Evolutionary conservation across 1,139 yeast genomes (phyloP), one percentile per base, ranked within the genome.

Genomic region (Debaryomyces sp.): DNA sequence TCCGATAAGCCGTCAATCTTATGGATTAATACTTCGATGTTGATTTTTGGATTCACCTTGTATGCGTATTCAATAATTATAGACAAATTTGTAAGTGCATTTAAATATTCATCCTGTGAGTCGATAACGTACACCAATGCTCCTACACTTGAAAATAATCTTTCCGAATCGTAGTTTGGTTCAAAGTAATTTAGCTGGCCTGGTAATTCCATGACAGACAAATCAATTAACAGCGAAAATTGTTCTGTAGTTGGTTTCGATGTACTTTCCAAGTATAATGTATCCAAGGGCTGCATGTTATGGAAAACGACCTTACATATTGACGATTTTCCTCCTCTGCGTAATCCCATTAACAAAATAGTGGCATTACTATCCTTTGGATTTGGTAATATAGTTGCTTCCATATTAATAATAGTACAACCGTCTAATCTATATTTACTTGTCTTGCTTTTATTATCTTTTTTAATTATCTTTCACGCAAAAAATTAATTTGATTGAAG

Each of bases 271-370:
- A 94, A 73, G 61, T 92, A 94, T 41, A 92, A 67, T 0, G 98
- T 92, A 61, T 94, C 98, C 52, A 92, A 73, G 1, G 99, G 98
- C 62, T 90, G 97, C 96, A 95, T 90, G 63, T 90, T 89, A 64
- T 94, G 96, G 68, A 94, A 94, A 2, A 94, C 96, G 22, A 94
- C 98, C 66, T 92, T 91, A 61, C 97, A 87, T 32, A 92, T 91
- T 3, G 96, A 89, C 8, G 96, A 88, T 66, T 92, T 92, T 13
- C 98, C 98, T 2, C 81, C 79, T 54, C 81, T 62, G 45, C 97
- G 80, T 39, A 91, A 77, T 0, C 97, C 97, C 97, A 91, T 89
- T 51, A 91, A 71, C 38, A 90, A 75, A 37, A 87, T 84, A 41
- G 89, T 85, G 21, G 92, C 92, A 62, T 83, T 82, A 39, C 82